Conservation (phyloP, 345 rosid species). For the Hibiscus trionum region DNA sequence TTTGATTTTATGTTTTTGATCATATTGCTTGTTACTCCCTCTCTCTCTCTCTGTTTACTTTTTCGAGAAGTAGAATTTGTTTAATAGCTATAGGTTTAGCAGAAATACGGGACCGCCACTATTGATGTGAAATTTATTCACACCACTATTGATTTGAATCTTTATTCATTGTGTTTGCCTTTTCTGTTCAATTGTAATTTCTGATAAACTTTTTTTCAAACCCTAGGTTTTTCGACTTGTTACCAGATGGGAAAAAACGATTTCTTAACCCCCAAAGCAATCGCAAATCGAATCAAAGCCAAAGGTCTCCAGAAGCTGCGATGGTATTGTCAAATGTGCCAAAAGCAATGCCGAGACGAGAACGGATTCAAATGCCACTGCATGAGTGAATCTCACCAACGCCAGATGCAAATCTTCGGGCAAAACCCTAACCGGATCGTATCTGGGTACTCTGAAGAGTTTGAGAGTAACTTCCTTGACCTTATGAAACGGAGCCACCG, state of each 20-base stretch:
- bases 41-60: neutral
- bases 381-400: constrained; percentile 93
- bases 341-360: constrained; percentile 95
- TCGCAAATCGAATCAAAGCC: constrained; percentile 83
- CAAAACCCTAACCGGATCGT: constrained; percentile 69
- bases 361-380: constrained; percentile 98
- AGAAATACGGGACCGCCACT: neutral
- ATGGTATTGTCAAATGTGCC: constrained; percentile 99
- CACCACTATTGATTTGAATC: neutral
- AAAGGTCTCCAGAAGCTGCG: constrained; percentile 95
- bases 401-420: constrained; percentile 91
- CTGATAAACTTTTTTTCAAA: neutral
- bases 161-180: neutral
- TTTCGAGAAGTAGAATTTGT: neutral
- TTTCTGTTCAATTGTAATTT: neutral
- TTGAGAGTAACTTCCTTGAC: constrained; percentile 62
- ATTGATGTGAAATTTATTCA: no score
- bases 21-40: neutral
- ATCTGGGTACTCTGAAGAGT: constrained; percentile 87
- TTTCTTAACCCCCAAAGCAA: constrained; percentile 82
- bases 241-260: constrained; percentile 82
- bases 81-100: neutral
- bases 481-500: constrained; percentile 83
- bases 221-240: neutral
- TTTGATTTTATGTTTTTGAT: neutral